These are phyloP conservation scores for Penicillium soppii DNA, from an alignment of 495 filamentous ascomycete species.

Conservation along the genomic window DNA sequence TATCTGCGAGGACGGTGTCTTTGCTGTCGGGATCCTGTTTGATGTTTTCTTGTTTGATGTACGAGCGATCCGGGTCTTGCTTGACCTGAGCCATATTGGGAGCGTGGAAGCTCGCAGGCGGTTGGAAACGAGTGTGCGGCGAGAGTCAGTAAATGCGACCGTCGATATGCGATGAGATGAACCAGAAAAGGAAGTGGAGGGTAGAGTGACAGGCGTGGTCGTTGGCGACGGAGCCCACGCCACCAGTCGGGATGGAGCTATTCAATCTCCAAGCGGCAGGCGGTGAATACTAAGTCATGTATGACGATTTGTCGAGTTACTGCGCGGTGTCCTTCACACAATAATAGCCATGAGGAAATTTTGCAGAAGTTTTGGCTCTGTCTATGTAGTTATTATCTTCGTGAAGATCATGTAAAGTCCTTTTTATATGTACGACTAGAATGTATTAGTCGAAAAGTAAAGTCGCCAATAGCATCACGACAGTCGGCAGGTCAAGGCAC, in stretches of 20 bases:
- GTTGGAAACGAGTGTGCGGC: neutral
- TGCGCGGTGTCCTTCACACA: too few species aligned
- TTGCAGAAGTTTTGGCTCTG: too few species aligned
- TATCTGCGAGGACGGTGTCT: constrained; percentile 53
- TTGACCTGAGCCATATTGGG: constrained; percentile 36
- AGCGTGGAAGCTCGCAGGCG: neutral
- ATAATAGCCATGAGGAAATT: too few species aligned
- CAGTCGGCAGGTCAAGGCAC: neutral
- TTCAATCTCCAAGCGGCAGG: constrained; percentile 2
- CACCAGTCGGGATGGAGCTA: constrained; percentile 7
- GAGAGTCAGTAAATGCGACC: neutral
- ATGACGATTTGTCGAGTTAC: neutral
- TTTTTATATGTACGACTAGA: neutral
- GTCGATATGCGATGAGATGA: neutral
- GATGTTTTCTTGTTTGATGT: constrained; percentile 28
- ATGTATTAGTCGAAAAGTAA: neutral
- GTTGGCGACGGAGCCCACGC: neutral
- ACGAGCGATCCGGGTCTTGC: constrained; percentile 11
- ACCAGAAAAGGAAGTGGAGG: neutral
- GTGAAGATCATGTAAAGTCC: too few species aligned
- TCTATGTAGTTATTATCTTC: too few species aligned
- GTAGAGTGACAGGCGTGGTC: neutral
- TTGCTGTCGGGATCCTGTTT: constrained; percentile 58
- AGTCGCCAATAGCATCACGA: neutral
- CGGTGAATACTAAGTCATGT: constrained; percentile 1